Evolutionary conservation across 148 eudicot genomes (phyloP).

Genomic region (Vaccinium vitisidaea): DNA sequence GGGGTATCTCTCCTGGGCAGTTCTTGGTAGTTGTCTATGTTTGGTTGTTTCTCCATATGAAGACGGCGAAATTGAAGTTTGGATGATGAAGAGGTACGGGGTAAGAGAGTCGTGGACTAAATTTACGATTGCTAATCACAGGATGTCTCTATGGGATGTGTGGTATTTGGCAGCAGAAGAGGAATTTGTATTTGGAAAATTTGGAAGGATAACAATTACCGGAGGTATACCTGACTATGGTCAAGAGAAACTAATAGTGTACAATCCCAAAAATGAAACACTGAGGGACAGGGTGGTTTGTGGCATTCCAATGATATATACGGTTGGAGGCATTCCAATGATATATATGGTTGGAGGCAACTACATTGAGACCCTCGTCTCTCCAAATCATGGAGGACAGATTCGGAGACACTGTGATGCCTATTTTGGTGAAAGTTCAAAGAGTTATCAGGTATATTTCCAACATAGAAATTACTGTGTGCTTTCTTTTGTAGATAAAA

Average conservation of each 20-base stretch:
- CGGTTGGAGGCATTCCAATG: not conserved
- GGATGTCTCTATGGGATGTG: not conserved
- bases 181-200: not conserved
- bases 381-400: not conserved
- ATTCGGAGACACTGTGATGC: not conserved
- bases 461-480: not conserved
- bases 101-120: not conserved
- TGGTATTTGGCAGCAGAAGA: not conserved
- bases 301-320: not conserved
- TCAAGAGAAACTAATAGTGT: not conserved
- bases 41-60: not conserved
- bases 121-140: not conserved
- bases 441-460: not conserved
- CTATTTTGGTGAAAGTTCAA: not conserved
- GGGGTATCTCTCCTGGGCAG: too few species aligned
- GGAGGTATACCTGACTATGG: not conserved
- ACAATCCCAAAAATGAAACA: not conserved
- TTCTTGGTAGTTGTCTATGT: not conserved
- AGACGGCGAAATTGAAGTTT: not conserved
- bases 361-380: not conserved
- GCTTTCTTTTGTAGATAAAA: not conserved
- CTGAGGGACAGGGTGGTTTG: not conserved
- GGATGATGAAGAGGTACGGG: not conserved
- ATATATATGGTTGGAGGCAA: not conserved
- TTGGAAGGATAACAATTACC: not conserved